Evolutionary conservation across 768 basidiomycete genomes (phyloP), one percentile per base, ranked within the genome.

Genomic region (Russula emetica): DNA sequence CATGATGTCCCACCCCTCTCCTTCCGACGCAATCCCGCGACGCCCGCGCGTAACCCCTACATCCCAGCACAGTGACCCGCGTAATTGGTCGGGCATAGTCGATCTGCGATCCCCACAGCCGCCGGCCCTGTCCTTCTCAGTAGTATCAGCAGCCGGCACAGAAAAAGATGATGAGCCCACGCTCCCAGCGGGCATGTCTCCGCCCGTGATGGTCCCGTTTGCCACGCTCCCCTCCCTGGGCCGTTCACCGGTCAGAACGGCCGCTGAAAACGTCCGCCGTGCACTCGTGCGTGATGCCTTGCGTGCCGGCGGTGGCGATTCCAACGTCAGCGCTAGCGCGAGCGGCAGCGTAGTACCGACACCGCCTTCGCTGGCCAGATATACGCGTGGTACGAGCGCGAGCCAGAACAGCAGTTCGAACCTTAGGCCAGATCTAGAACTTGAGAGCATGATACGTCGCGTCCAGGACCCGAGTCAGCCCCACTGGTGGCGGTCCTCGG

Each of bases 81-180:
- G 75, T 11, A 74, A 84, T 18, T 91, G 89, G 88, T 82, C 82
- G 69, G 90, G 90, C 11, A 74, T 93, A 38, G 86, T 92, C 38
- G 83, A 95, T 73, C 80, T 92, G 3, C 78, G 80, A 20, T 47
- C 62, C 7, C 77, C 79, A 32, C 74, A 82, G 20, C 69, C 76
- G 26, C 69, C 76, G 24, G 83, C 83, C 20, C 24, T 34, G 18
- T n/a, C 60, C 30, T 26, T 59, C 2, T 40, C 36, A 18, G 10
- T 76, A 72, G 60, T 79, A 36, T 40, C 36, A 18, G 10, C 76
- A 72, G 60, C 79, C 38, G 59, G 3, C 22, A 22, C 64, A 62
- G 72, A 74, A 13, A 79, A 82, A 62, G 80, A 83, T 60, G 80
- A 83, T 47, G 80, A 81, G 58, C 78, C 63, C 45, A 67, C 77